Evolutionary conservation across 176 grass and related monocot species (phyloP).

Genomic region (Triticum urartu): DNA sequence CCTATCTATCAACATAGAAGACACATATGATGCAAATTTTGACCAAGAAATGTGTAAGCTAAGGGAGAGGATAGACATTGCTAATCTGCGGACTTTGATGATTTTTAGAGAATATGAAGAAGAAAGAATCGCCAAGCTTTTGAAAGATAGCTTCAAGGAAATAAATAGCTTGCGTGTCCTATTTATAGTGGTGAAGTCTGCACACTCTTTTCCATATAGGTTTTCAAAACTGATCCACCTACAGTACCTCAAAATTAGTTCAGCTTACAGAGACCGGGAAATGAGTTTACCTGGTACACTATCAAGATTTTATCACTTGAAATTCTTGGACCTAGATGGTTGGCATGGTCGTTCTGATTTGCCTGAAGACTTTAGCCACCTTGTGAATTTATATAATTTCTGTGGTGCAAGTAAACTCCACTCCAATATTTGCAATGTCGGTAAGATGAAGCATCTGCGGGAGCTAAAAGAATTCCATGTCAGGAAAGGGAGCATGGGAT

Average conservation of each 20-base stretch:
- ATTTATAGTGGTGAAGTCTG: not conserved
- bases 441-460: not conserved
- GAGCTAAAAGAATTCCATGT: not conserved
- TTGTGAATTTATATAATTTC: too few relatives aligned
- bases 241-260: not conserved
- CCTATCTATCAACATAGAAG: too few relatives aligned
- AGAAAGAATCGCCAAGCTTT: too few relatives aligned
- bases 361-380: too few relatives aligned
- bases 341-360: too few relatives aligned
- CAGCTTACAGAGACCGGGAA: rapidly evolving
- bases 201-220: not conserved
- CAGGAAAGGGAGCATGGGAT: not conserved
- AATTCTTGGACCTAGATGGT: not conserved
- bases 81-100: too few relatives aligned
- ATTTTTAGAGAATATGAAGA: too few relatives aligned
- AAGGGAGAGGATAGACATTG: too few relatives aligned
- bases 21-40: too few relatives aligned
- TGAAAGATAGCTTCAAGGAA: not conserved
- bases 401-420: too few relatives aligned
- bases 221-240: not conserved
- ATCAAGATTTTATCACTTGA: too few relatives aligned
- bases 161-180: not conserved
- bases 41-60: too few relatives aligned
- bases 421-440: not conserved
- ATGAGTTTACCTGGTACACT: not conserved